A percentile compares a stretch with the other conserved stretches of the same genome.
These are phyloP conservation scores for Caryopteris hybrid DNA, from an alignment of 305 asterid species.

Conservation along the genomic window DNA sequence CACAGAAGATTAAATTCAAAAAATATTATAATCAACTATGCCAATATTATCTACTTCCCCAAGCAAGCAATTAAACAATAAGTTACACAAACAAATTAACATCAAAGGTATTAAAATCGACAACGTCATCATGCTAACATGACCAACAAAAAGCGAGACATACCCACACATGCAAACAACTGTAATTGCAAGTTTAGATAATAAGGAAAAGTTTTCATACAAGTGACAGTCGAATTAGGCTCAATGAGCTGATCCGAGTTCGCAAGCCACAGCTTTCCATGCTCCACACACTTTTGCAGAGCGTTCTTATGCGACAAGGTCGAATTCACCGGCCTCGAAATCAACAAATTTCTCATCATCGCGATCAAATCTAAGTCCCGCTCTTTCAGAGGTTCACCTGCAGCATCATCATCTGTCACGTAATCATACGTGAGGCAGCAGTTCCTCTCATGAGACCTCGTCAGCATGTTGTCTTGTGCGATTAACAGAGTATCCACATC, in stretches of 20 bases:
- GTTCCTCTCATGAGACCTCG: slow-evolving; percentile 72
- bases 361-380: slow-evolving; percentile 76
- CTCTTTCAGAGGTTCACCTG: slow-evolving; percentile 51
- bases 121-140: no score
- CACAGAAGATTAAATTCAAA: background rate
- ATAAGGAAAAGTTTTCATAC: slow-evolving; percentile 31
- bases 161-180: background rate
- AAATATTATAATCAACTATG: background rate
- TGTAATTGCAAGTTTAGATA: slow-evolving; percentile 4
- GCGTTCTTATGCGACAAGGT: slow-evolving; percentile 66
- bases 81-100: no score
- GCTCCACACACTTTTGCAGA: slow-evolving; percentile 61
- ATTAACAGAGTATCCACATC: slow-evolving; percentile 46
- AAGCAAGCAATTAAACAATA: no score
- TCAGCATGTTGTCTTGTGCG: slow-evolving; percentile 43
- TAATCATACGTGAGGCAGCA: slow-evolving; percentile 80
- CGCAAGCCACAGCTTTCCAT: slow-evolving; percentile 65
- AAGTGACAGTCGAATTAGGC: slow-evolving; percentile 45
- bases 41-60: background rate
- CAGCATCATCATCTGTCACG: slow-evolving; percentile 72
- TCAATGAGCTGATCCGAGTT: slow-evolving; percentile 52
- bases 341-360: slow-evolving; percentile 43
- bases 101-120: no score
- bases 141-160: background rate
- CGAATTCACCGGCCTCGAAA: slow-evolving; percentile 62